phyloP scores from a whole-genome alignment of 768 basidiomycete species.

The Leccinum obscurum region DNA sequence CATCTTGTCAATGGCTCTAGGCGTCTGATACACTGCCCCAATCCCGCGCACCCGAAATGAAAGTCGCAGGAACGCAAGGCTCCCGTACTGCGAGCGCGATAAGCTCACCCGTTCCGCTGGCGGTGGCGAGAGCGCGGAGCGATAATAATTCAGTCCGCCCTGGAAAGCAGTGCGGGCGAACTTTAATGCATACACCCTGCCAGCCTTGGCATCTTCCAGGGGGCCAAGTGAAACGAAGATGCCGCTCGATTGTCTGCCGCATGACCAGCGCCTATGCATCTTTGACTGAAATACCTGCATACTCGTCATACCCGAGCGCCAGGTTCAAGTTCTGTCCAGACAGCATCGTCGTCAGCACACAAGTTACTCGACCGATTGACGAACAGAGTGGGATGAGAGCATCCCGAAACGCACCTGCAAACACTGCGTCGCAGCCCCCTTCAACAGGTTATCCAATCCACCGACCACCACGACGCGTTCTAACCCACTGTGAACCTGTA shows the following conservation, averaged over 20 bases:
- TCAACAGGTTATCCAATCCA: conserved; percentile 93
- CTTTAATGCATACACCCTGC: conserved; percentile 45
- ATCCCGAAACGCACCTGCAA: conserved; percentile 67
- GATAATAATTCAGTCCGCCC: conserved; percentile 61
- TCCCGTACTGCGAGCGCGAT: conserved; percentile 45
- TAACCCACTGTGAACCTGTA: conserved; percentile 88
- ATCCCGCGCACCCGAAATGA: conserved; percentile 53
- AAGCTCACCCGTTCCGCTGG: conserved; percentile 38
- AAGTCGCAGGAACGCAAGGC: conserved; percentile 56
- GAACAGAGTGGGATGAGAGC: not conserved
- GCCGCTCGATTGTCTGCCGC: conserved; percentile 45
- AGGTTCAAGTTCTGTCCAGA: conserved; percentile 81
- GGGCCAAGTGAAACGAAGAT: conserved; percentile 42
- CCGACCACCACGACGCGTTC: conserved; percentile 95
- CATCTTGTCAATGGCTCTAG: conserved; percentile 50
- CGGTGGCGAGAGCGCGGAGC: conserved; percentile 28
- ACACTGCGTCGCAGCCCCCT: conserved; percentile 99
- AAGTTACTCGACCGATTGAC: not conserved
- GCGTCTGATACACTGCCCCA: conserved; percentile 61
- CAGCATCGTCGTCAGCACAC: not conserved
- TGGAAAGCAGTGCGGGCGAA: conserved; percentile 59
- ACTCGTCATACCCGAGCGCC: conserved; percentile 84
- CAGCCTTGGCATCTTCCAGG: conserved; percentile 43
- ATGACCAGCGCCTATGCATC: conserved; percentile 32
- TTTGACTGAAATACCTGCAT: conserved; percentile 65